Base-by-base conservation (phyloP, 2,329 filamentous ascomycete genomes). In the Alternaria novae-zelandiae region DNA sequence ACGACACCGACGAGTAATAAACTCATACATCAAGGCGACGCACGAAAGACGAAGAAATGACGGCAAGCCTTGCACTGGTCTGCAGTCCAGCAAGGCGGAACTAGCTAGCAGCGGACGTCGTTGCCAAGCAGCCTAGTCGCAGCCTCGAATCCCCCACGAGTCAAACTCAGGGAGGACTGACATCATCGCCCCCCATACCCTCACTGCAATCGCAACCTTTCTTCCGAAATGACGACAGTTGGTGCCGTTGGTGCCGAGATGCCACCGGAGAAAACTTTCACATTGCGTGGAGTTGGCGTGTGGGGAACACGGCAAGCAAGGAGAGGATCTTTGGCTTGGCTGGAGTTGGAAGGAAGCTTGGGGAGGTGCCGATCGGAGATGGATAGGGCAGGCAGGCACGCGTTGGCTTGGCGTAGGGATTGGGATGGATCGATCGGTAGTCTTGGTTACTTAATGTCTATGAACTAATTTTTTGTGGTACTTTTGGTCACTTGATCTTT, bases 1-100 rank as follows among this genome's bases (percentile, higher is more conserved):
- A 76, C 51, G 70, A 76, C 54, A 70, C 74, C 64, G 59, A 57
- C 44, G 57, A 66, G 61, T 70, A 59, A 70, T 70, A 59, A 70
- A 28, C 57, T 58, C 54, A 61, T 36, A 36, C 20, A 36, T 20
- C 49, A 41, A 53, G 55, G 20, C 28, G 21, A 44, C 45, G 58
- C 17, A 57, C 30, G 13, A 44, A 56, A 56, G 44, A 56, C 21
- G 30, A 28, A 12, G 17, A 17, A 41, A 60, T 28, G 43, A 61
- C 44, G 53, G 49, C 49, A 51, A 51, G 49, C 49, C 49, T 51
- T 51, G 49, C 49, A 36, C 28, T 41, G 20, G 28, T 41, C 28
- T 53, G 28, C 49, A 53, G 30, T 36, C 49, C 21, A 53, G 49
- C 49, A 53, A 53, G 49, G 49, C 49, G 30, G 49, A 41, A 53